Base-by-base conservation (phyloP, 1,139 yeast species). In the Pneumocystis jirovecii region DNA sequence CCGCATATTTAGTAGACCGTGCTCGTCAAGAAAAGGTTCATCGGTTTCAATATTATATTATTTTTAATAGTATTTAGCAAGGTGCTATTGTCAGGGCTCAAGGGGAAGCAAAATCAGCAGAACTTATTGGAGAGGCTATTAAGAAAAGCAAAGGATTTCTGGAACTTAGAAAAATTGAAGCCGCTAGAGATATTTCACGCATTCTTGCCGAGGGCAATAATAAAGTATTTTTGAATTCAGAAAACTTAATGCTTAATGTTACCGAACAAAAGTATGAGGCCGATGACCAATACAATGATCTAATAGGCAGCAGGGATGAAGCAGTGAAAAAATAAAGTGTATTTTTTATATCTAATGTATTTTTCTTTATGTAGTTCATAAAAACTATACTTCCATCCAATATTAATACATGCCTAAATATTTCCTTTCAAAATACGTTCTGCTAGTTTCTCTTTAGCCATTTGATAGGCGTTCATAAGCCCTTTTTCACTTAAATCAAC, bases 21-120 rank as follows among this genome's bases (percentile, higher is more conserved):
- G 98, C 99, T 21, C 85, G 88, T 71, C 98, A 95, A 77, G 98
- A 93, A 79, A 93, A 93, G 57, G 57, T 50, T 25, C 25, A 50
- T 76, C 97, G 91, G 77, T 95, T 93, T 25, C 8, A 50, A 50
- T 25, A 19, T 15, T 50, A 15, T 40, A 3, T 50, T 50, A 45
- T 50, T 50, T 44, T 50, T 50, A 50, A 50, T 50, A 50, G 29
- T 50, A 50, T 50, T 15, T 50, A 50, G 61, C 97, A 93, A 77
- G 96, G 95, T 75, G 82, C 89, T 79, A 95, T 93, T 70, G 97
- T 93, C 67, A 89, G 87, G 76, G 97, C 97, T 6, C 87, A 89
- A 76, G 99, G 99, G 83, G 99, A 93, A 78, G 99, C 98, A 70
- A 86, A 89, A 74, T 88, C 97, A 66, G 99, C 99, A 44, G 95